These are phyloP conservation scores for Phtheirospermum japonicum DNA, from an alignment of 257 asterid species.

Conservation along the genomic window DNA sequence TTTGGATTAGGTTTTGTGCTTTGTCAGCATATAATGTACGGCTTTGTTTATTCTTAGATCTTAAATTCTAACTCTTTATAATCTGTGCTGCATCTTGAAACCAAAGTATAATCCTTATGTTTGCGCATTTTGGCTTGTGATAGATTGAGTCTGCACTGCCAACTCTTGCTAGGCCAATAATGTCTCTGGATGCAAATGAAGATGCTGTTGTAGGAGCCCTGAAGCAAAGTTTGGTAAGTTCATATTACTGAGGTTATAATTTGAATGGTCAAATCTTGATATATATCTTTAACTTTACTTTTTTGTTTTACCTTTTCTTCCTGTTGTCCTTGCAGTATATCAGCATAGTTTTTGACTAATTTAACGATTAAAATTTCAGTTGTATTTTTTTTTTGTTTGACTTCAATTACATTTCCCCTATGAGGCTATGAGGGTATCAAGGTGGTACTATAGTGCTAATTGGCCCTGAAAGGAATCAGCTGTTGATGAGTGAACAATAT, in stretches of 20 bases:
- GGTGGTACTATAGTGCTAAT: slow-evolving; percentile 8
- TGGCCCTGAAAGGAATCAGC: slow-evolving; percentile 11
- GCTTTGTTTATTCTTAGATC: slow-evolving; percentile 9
- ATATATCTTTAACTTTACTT: slow-evolving; percentile 4
- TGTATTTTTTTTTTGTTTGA: not conserved
- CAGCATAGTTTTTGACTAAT: not conserved
- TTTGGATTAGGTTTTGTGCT: slow-evolving; percentile 1
- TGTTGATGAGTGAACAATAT: not conserved
- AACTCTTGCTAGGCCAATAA: slow-evolving; percentile 84
- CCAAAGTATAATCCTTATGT: slow-evolving; percentile 27
- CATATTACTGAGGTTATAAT: slow-evolving; percentile 25
- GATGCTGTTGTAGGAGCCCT: slow-evolving; percentile 90
- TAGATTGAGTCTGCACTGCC: slow-evolving; percentile 97
- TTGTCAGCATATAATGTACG: not conserved
- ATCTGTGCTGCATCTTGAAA: slow-evolving; percentile 17
- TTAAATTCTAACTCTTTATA: slow-evolving; percentile 5
- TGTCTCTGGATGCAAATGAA: slow-evolving; percentile 93
- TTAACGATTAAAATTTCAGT: slow-evolving; percentile 6
- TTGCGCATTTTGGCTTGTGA: slow-evolving; percentile 36
- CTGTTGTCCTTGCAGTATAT: slow-evolving; percentile 7
- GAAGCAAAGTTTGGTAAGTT: slow-evolving; percentile 89
- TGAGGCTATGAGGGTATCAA: slow-evolving; percentile 3
- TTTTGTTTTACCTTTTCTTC: not conserved
- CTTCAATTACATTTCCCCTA: not conserved
- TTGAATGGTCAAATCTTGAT: slow-evolving; percentile 20